Conservation (phyloP, 345 rosid genomes). For the Arabis alpina region DNA sequence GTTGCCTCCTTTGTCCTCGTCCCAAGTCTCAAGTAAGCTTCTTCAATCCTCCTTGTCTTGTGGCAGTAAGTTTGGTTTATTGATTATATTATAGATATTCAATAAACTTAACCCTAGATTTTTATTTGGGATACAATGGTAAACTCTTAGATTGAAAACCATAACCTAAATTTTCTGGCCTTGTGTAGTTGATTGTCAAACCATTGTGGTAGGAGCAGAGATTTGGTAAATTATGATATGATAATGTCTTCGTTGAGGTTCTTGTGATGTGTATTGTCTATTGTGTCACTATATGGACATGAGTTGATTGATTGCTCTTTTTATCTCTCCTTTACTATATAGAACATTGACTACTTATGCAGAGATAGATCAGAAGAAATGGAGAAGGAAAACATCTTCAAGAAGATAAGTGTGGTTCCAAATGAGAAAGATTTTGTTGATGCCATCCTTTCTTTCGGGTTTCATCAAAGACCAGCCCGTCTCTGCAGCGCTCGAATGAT, state of each 20-base stretch:
- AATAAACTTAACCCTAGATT: background rate
- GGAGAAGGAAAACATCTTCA: background rate
- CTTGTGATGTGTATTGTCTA: background rate
- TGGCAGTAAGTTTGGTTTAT: slow-evolving; percentile 2
- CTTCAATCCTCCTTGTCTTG: background rate
- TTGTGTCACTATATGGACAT: background rate
- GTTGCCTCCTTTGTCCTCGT: background rate
- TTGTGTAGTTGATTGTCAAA: background rate
- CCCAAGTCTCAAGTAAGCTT: background rate
- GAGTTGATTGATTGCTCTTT: background rate
- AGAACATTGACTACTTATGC: background rate
- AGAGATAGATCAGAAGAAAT: background rate
- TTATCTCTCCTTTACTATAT: background rate
- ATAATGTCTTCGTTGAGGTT: background rate
- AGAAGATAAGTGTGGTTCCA: slow-evolving; percentile 12
- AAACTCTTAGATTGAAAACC: background rate
- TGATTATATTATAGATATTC: no score
- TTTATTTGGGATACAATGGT: background rate
- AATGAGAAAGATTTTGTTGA: background rate
- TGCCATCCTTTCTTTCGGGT: background rate
- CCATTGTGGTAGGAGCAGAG: background rate
- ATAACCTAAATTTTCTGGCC: background rate
- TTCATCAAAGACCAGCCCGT: background rate
- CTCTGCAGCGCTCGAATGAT: no score
- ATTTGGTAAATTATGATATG: background rate